Base-by-base conservation (phyloP, 2,329 filamentous ascomycete species). In the Trichoderma sp. region DNA sequence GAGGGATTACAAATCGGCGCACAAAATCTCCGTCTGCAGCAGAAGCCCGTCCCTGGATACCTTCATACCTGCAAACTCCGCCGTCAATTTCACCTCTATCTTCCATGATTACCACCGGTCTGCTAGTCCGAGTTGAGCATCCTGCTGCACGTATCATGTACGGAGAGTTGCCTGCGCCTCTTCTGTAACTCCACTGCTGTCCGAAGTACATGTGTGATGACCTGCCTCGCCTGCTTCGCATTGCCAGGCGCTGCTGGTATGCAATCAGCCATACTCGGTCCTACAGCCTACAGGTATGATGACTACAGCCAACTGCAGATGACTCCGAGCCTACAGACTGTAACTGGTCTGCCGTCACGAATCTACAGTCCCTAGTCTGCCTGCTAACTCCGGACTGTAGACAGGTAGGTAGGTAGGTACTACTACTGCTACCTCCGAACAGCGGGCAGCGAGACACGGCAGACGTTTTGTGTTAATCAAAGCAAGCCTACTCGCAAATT, bases 1-100 rank as follows among this genome's bases (percentile, higher is more conserved):
- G 45, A 24, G 21, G 39, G 52, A 56, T 56, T 43, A 56, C 52
- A 56, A 56, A 56, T 56, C 52, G 15, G 34, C 39, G 14, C 21
- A 9, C 21, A 21, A 24, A 41, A 55, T 9, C 12, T 51, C 3
- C 48, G 10, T 17, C 24, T 30, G 48, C 10, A 55, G 30, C 43
- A 45, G 19, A 19, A n/a, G 17, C 6, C 17, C 7, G 14, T 41
- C 30, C 26, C 12, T 30, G 51, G 19, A 55, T 55, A n/a, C 51
- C 34, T 30, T 55, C 51, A 55, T 15, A 41, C 9, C 30, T 55
- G 5, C 51, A 55, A 55, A 55, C 51, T 55, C 51, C 30, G 51
- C 51, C 48, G n/a, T 52, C 50, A 52, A 34, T 34, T 52, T 52
- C 28, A 52, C 50, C 50, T 52, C 50, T 19, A 6, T 19, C 50